Conservation (phyloP, 192 early-diverging fungal species). For the Coemansia sp. region DNA sequence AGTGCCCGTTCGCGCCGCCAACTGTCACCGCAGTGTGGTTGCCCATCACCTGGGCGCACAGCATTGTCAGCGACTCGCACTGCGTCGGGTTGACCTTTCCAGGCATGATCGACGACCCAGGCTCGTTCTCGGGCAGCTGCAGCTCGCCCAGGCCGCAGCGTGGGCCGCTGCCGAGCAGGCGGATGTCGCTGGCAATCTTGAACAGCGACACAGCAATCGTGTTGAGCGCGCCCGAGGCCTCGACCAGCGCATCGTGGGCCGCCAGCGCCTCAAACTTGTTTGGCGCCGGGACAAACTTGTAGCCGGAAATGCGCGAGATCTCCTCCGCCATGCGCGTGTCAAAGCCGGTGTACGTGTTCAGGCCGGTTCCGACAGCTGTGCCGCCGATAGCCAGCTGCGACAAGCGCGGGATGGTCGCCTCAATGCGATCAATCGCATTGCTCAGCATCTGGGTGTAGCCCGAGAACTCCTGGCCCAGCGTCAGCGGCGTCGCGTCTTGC, state of each 20-base stretch:
- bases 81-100: slow-evolving; percentile 99
- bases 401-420: slow-evolving; percentile 77
- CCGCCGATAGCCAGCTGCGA: slow-evolving; percentile 96
- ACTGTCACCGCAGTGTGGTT: slow-evolving; percentile 94
- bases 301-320: slow-evolving; percentile 83
- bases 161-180: slow-evolving; percentile 94
- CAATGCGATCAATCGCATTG: slow-evolving; percentile 86
- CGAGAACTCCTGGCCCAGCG: slow-evolving; percentile 97
- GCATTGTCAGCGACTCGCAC: slow-evolving; percentile 99
- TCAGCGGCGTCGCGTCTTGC: slow-evolving; percentile 97
- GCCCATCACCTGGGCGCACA: slow-evolving; percentile 98
- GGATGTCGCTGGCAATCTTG: slow-evolving; percentile 99
- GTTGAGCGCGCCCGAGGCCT: slow-evolving; percentile 94
- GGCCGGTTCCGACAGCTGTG: slow-evolving; percentile 95
- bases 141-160: slow-evolving; percentile 98
- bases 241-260: slow-evolving; percentile 97
- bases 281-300: slow-evolving; percentile 92
- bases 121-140: slow-evolving; percentile 96
- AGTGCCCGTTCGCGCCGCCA: slow-evolving; percentile 95
- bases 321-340: slow-evolving; percentile 86
- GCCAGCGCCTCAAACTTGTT: slow-evolving; percentile 99
- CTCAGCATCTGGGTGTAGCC: slow-evolving; percentile 93
- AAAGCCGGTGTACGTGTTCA: slow-evolving; percentile 94
- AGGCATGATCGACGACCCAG: slow-evolving; percentile 99
- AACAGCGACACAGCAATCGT: slow-evolving; percentile 91